Evolutionary conservation across 2,329 filamentous ascomycete genomes (phyloP).

Genomic region (Rachicladosporium sp.): DNA sequence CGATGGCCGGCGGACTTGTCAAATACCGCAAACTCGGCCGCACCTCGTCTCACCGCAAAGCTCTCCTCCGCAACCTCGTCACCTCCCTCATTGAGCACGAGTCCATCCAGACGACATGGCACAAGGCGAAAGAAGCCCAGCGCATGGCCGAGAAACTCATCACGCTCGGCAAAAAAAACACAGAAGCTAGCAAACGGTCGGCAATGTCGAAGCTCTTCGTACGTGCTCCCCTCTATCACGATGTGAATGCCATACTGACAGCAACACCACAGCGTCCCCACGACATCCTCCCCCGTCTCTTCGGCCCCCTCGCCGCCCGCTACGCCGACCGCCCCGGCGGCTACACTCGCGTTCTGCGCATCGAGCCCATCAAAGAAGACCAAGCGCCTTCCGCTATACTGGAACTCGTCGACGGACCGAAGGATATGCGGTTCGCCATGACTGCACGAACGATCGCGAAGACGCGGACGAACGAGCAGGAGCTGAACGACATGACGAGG

Average conservation of each 20-base stretch:
- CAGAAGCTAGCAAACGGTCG: slow-evolving; percentile 61
- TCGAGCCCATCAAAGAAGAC: slow-evolving; percentile 78
- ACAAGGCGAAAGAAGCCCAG: slow-evolving; percentile 95
- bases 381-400: slow-evolving; percentile 84
- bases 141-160: slow-evolving; percentile 87
- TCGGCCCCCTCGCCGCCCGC: slow-evolving; percentile 66
- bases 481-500: slow-evolving; percentile 57
- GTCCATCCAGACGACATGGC: slow-evolving; percentile 86
- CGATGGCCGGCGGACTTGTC: slow-evolving; percentile 73
- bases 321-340: slow-evolving; percentile 73
- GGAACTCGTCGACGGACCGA: slow-evolving; percentile 86
- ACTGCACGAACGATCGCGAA: slow-evolving; percentile 74
- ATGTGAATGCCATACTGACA: slow-evolving; percentile 1
- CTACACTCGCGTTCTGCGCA: slow-evolving; percentile 87
- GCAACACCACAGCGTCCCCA: slow-evolving; percentile 47
- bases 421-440: slow-evolving; percentile 89
- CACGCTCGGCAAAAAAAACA: slow-evolving; percentile 86
- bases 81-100: slow-evolving; percentile 90
- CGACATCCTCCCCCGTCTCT: slow-evolving; percentile 69
- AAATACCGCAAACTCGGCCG: slow-evolving; percentile 86
- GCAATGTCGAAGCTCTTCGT: slow-evolving; percentile 73
- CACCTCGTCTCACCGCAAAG: slow-evolving; percentile 74
- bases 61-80: slow-evolving; percentile 87
- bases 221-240: slow-evolving; percentile 14
- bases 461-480: slow-evolving; percentile 34